Evolutionary conservation across 2,329 filamentous ascomycete species (phyloP).

Genomic region (Trichoderma aggressivum): DNA sequence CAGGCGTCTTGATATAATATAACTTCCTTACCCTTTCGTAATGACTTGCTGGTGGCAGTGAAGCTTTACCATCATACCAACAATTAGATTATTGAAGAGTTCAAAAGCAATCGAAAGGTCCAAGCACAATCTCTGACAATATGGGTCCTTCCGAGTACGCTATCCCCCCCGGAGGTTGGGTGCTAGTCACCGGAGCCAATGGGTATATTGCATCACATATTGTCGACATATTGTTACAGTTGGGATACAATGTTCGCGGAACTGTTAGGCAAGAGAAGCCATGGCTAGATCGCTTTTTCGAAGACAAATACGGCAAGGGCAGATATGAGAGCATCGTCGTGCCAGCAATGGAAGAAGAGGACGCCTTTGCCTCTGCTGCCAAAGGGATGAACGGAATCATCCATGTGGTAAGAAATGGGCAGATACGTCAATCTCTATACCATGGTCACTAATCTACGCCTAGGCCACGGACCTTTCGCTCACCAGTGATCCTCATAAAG

Average conservation of each 20-base stretch:
- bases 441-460: not conserved
- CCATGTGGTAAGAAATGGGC: not conserved
- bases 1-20: not conserved
- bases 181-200: conserved; percentile 41
- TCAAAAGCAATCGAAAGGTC: not conserved
- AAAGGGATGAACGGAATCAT: not conserved
- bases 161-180: conserved; percentile 23
- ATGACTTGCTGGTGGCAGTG: not conserved
- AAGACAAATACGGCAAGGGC: not conserved
- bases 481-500: conserved; percentile 9
- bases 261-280: conserved; percentile 24
- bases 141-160: not conserved
- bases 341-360: not conserved
- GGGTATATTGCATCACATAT: conserved; percentile 40
- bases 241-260: conserved; percentile 42
- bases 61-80: not conserved
- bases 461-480: not conserved
- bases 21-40: not conserved
- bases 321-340: not conserved
- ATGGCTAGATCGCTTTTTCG: not conserved
- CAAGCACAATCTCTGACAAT: not conserved
- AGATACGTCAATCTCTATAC: not conserved
- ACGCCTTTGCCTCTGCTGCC: not conserved
- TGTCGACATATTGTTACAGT: conserved; percentile 35
- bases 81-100: not conserved